phyloP scores from a whole-genome alignment of 345 rosid genomes.

The Salix brachista region DNA sequence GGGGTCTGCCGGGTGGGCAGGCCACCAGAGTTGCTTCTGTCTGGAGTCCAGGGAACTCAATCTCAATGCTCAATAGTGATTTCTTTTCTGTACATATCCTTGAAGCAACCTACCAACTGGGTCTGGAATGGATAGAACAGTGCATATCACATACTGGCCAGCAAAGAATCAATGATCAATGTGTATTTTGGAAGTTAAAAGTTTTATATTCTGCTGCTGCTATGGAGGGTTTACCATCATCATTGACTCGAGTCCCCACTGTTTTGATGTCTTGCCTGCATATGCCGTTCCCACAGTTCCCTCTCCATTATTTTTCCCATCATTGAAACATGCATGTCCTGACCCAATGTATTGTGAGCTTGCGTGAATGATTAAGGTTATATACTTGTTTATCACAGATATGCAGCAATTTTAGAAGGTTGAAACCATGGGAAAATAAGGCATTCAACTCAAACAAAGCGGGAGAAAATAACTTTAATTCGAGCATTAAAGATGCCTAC shows the following conservation, averaged over 20 bases:
- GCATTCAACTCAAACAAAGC: not conserved
- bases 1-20: conserved; percentile 21
- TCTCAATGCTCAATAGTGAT: not conserved
- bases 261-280: too few relatives aligned
- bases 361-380: not conserved
- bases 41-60: conserved; percentile 26
- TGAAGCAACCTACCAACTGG: conserved; percentile 14
- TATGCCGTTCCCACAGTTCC: too few relatives aligned
- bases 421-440: not conserved
- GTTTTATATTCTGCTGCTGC: not conserved
- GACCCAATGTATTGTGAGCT: not conserved
- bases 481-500: conserved; percentile 15
- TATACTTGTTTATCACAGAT: too few relatives aligned
- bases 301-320: not conserved
- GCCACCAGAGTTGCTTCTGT: conserved; percentile 38
- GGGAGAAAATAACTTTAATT: not conserved
- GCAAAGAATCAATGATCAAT: conserved; percentile 13
- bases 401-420: not conserved
- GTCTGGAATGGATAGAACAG: conserved; percentile 2
- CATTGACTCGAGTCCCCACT: not conserved
- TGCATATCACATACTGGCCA: conserved; percentile 14
- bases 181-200: conserved; percentile 21
- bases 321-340: not conserved
- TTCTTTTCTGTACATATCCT: conserved; percentile 9
- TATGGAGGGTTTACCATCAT: conserved; percentile 14